Percentiles rank a stretch among this genome's conserved stretches.
Conservation (phyloP, 768 basidiomycete genomes). For the Epithele typhae region DNA sequence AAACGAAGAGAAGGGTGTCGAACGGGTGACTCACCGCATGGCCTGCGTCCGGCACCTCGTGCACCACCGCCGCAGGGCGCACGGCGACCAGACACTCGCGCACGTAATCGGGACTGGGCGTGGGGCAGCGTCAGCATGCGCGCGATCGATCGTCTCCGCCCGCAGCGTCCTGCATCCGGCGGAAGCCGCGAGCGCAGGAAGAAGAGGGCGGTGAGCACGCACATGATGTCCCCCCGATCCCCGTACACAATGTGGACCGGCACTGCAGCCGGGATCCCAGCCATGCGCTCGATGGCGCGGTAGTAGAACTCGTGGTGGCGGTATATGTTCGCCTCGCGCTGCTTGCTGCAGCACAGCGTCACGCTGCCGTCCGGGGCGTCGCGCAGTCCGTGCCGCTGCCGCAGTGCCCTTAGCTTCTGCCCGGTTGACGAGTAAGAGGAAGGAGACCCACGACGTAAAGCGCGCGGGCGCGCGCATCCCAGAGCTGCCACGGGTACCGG, state of each 20-base stretch:
- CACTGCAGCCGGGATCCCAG: constrained; percentile 1
- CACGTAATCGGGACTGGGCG: neutral
- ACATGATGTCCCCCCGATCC: constrained; percentile 9
- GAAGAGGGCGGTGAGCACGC: neutral
- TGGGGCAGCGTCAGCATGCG: no score
- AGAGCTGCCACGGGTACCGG: constrained; percentile 39
- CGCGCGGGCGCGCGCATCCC: neutral
- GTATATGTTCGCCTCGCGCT: constrained; percentile 6
- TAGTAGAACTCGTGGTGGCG: constrained; percentile 6
- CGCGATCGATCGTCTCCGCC: no score
- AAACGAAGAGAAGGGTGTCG: no score
- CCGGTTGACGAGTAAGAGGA: constrained; percentile 6
- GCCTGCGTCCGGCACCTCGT: constrained; percentile 3
- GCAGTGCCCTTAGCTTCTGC: no score
- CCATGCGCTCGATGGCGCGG: constrained; percentile 8
- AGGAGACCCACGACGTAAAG: constrained; percentile 7
- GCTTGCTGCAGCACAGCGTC: constrained; percentile 5
- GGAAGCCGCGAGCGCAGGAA: no score
- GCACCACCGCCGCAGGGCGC: neutral
- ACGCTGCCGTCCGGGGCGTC: neutral
- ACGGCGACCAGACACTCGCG: constrained; percentile 2
- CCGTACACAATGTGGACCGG: constrained; percentile 10
- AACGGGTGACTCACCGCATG: constrained; percentile 1
- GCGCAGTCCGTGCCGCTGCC: constrained; percentile 1
- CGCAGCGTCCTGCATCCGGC: no score